Percentiles rank a stretch among this genome's conserved stretches.
These are phyloP conservation scores for Chlorophyllum brunneum DNA, from an alignment of 768 basidiomycete genomes.

Conservation along the genomic window DNA sequence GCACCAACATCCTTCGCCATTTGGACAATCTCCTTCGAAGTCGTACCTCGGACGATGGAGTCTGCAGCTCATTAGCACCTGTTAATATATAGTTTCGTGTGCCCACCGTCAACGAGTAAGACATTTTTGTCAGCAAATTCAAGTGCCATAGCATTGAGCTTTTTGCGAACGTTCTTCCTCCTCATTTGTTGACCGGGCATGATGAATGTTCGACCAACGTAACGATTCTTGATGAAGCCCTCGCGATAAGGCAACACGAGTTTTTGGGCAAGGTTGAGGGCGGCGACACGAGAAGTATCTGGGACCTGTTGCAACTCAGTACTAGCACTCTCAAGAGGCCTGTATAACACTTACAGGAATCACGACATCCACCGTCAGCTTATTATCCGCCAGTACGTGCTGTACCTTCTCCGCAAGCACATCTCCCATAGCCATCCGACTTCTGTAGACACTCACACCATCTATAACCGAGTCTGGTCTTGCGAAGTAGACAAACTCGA, in stretches of 20 bases:
- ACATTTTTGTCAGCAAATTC: conserved; percentile 93
- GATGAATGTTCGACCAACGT: conserved; percentile 97
- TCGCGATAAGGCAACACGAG: conserved; percentile 90
- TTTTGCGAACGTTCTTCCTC: conserved; percentile 90
- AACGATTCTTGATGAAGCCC: conserved; percentile 98
- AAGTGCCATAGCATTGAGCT: conserved; percentile 97
- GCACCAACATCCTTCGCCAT: conserved; percentile 99
- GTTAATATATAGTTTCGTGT: not conserved
- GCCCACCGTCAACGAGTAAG: conserved; percentile 88
- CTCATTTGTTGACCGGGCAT: conserved; percentile 99
- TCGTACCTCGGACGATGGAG: conserved; percentile 97
- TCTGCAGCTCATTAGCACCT: conserved; percentile 42
- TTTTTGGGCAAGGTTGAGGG: conserved; percentile 90
- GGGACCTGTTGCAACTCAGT: conserved; percentile 58
- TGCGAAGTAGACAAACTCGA: conserved; percentile 98
- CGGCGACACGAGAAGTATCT: conserved; percentile 95
- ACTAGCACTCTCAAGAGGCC: not conserved
- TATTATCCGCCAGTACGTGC: conserved; percentile 61
- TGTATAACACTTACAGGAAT: conserved; percentile 64
- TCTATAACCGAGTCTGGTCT: conserved; percentile 97
- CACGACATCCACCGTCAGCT: conserved; percentile 86
- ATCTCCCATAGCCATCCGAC: conserved; percentile 99
- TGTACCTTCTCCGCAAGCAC: conserved; percentile 85
- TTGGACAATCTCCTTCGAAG: conserved; percentile 97
- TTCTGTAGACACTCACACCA: conserved; percentile 94